Base-by-base conservation (phyloP, 495 filamentous ascomycete species). In the Talaromyces nanjingensis region DNA sequence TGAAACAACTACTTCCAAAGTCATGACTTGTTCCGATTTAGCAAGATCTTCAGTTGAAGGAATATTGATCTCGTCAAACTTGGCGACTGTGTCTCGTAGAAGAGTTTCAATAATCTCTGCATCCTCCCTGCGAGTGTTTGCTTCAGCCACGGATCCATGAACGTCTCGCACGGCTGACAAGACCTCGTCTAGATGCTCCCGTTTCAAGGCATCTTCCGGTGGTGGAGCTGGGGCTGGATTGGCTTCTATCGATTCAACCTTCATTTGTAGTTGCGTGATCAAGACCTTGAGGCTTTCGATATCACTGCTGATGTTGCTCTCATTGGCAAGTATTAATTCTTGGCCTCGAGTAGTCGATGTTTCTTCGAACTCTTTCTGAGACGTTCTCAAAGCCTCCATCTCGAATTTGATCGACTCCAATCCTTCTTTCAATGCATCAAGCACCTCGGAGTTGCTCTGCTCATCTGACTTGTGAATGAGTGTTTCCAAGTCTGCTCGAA, bases 31-130 rank as follows among this genome's bases (percentile, higher is more conserved):
- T 25, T 93, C 88, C 58, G 91, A 89, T 61, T 82, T 88, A 4
- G 89, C 86, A n/a, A 81, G 68, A 54, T 78, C 77, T 33, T 84
- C 82, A 0, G 80, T 69, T 34, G 82, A 78, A 18, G 89, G 85
- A 52, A 92, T 84, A 18, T 80, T 79, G 52, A 94, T 76, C 34
- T 92, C 91, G 37, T 96, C 92, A 47, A 96, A 78, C 57, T 89
- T 87, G 9, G 87, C 83, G 67, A 96, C 96, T 20, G 90, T 91
- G 70, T 92, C 93, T 56, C 87, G 84, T 24, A 97, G 83, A 54
- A 97, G 82, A 0, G 87, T 92, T 72, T 96, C 92, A 62, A 97
- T 91, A n/a, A 88, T 90, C 64, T 91, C 86, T 2, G 89, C 89
- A 67, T 96, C 91, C 64, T 93, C 89, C 70, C 84, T 87, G 25